Conservation (phyloP, 176 grass and related monocot species). For the Oryza glaberrima region DNA sequence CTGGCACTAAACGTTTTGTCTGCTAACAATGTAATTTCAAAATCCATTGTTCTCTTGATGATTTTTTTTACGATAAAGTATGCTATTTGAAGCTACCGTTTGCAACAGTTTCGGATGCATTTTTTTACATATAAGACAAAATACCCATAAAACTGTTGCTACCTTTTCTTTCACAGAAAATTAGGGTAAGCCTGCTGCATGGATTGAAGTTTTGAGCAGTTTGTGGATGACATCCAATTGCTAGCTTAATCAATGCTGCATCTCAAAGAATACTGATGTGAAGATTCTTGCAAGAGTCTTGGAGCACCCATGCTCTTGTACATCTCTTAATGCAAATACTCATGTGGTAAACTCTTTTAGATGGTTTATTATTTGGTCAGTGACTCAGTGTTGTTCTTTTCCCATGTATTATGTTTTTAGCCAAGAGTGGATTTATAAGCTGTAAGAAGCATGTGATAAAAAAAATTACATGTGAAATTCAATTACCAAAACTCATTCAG, state of each 20-base stretch:
- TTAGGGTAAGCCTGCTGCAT: background rate
- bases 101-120: background rate
- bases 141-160: background rate
- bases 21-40: background rate
- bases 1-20: constrained; percentile 23
- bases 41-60: background rate
- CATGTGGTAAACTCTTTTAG: constrained; percentile 2
- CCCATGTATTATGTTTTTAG: background rate
- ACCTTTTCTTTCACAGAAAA: constrained; percentile 18
- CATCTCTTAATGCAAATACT: constrained; percentile 16
- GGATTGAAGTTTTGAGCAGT: background rate
- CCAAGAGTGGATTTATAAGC: background rate
- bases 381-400: background rate
- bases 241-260: background rate
- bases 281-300: background rate
- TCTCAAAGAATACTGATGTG: background rate
- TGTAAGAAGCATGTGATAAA: constrained; percentile 13
- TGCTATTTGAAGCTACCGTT: background rate
- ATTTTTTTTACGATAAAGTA: background rate
- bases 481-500: background rate
- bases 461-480: background rate
- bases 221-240: constrained; percentile 5
- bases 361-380: constrained; percentile 8
- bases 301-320: background rate
- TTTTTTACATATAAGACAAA: constrained; percentile 6